These are phyloP conservation scores for Salmacisia buchloeana DNA, from an alignment of 1,284 basidiomycete species.

Conservation along the genomic window DNA sequence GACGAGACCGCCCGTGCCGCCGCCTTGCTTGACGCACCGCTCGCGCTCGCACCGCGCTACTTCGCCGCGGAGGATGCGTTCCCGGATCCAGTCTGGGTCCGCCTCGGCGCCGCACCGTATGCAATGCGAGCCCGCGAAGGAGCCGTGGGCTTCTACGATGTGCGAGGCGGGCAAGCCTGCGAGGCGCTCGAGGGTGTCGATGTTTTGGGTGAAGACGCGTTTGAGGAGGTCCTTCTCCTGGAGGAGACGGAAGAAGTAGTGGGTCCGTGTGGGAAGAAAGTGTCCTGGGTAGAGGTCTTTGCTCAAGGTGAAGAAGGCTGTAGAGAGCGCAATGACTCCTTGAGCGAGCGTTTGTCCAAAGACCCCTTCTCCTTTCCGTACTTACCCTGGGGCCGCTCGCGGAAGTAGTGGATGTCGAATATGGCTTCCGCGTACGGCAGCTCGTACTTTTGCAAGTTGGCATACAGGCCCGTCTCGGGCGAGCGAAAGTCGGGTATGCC, in stretches of 20 bases:
- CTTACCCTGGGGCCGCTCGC: conserved; percentile 41
- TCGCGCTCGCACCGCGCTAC: conserved; percentile 35
- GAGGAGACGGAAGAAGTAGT: conserved; percentile 80
- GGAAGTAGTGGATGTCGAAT: conserved; percentile 56
- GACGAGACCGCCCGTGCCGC: conserved; percentile 24
- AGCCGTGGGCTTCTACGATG: conserved; percentile 91
- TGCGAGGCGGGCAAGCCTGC: conserved; percentile 69
- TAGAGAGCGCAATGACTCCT: background rate
- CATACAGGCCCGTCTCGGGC: conserved; percentile 57
- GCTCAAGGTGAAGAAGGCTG: conserved; percentile 52
- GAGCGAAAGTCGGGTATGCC: conserved; percentile 54
- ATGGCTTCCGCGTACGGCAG: conserved; percentile 59
- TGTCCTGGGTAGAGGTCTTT: conserved; percentile 84
- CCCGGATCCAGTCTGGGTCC: conserved; percentile 32
- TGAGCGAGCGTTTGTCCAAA: background rate
- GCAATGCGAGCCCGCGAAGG: conserved; percentile 50
- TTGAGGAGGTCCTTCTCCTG: conserved; percentile 63
- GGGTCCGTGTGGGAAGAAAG: conserved; percentile 78
- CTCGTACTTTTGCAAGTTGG: conserved; percentile 56
- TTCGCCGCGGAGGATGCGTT: conserved; percentile 27
- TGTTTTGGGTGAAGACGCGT: conserved; percentile 68
- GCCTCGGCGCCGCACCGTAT: conserved; percentile 31
- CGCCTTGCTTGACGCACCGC: conserved; percentile 18
- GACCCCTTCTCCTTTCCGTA: background rate
- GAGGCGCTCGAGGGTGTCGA: conserved; percentile 84